Evolutionary conservation across 768 basidiomycete species (phyloP), one percentile per base, ranked within the genome.

Genomic region (Chalciporus chontae): DNA sequence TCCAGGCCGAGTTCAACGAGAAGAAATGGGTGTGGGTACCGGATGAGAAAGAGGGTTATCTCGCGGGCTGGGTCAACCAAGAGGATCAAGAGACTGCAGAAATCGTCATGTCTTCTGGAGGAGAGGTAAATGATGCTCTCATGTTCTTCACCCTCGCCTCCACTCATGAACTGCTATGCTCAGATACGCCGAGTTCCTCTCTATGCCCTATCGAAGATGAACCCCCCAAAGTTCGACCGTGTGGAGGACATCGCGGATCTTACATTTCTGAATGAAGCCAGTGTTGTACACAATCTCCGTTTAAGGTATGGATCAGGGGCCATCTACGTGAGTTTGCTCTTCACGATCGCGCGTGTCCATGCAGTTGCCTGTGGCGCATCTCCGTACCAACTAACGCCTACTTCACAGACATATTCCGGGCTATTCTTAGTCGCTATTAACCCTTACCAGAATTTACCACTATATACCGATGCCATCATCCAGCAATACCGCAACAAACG

Each of bases 1-100:
- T 86, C n/a, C 90, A 94, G 65, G 91, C 92, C 9, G 92, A 94
- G 69, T 95, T 94, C 70, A 94, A 93, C 66, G 92, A 93, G 77
- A 96, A 94, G 85, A 90, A 86, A 74, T 95, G 94, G 90, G 93
- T 97, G 6, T 98, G 95, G 95, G 87, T 94, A 21, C 92, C 93
- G 3, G 94, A 98, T 68, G 81, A 86, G 51, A 83, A 80, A 65
- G 88, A 94, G 57, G 95, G 95, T 0, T 98, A 97, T 69, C 80
- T 95, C 42, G 87, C 93, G 40, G 94, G 93, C 49, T 95, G 91
- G 91, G 88, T 97, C 21, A 80, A 90, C 51, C 83, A 80, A 55
- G 93, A 94, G 64, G 85, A 92, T 46, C 85, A 84, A 23, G 90
- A 93, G 53, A 70, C 79, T 14, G 91, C 84, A 2, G 84, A 94